Evolutionary conservation across 306 rosid species (phyloP).

Genomic region (Betula pendula): DNA sequence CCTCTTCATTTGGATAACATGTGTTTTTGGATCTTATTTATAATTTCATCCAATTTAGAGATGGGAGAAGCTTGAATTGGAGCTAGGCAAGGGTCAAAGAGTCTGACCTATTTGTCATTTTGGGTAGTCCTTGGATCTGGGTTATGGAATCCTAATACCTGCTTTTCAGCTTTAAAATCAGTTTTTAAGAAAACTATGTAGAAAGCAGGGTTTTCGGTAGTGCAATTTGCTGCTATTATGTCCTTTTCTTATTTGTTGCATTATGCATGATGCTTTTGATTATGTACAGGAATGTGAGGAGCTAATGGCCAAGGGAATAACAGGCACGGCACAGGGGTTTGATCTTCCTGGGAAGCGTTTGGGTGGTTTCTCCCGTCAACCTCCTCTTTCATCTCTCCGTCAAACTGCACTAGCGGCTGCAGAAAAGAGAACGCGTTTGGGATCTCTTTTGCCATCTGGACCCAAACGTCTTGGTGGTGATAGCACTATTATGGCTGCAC

Average conservation of each 20-base stretch:
- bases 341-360: conserved; percentile 88
- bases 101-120: background rate
- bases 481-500: conserved; percentile 66
- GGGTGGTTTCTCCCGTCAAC: conserved; percentile 68
- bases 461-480: conserved; percentile 92
- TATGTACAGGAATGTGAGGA: conserved; percentile 81
- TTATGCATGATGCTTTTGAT: conserved; percentile 16
- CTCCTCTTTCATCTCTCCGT: conserved; percentile 71
- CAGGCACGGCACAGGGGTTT: conserved; percentile 75
- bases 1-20: conserved; percentile 11
- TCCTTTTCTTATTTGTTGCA: conserved; percentile 13
- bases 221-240: conserved; percentile 1
- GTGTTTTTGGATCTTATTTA: background rate
- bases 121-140: background rate
- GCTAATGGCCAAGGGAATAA: conserved; percentile 75
- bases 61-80: no score
- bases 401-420: conserved; percentile 76
- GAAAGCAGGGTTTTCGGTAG: background rate
- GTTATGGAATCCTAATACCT: background rate
- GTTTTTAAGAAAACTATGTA: background rate
- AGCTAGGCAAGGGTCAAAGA: background rate
- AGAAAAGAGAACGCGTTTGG: conserved; percentile 64
- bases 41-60: background rate
- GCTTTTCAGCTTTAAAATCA: background rate
- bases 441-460: conserved; percentile 79